A percentile compares a stretch with the other conserved stretches of the same genome.
These are phyloP conservation scores for Claviceps capensis DNA, from an alignment of 2,329 filamentous ascomycete species.

Conservation along the genomic window DNA sequence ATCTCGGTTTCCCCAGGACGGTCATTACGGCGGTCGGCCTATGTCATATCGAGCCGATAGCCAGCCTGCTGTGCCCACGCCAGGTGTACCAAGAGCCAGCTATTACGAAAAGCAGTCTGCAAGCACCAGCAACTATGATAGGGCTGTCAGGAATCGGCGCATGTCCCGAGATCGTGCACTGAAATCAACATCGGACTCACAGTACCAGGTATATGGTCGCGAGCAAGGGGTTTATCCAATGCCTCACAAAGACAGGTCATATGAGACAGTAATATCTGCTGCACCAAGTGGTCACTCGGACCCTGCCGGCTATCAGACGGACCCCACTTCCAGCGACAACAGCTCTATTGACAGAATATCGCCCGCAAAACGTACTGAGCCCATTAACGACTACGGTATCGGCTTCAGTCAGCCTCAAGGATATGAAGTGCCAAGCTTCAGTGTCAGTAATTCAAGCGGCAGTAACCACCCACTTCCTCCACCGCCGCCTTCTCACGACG, in stretches of 20 bases:
- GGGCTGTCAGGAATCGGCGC: slow-evolving; percentile 10
- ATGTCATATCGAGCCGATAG: slow-evolving; percentile 26
- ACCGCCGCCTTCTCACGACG: slow-evolving; percentile 9
- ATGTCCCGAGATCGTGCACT: slow-evolving; percentile 16
- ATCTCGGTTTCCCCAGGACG: slow-evolving; percentile 36
- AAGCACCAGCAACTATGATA: slow-evolving; percentile 13
- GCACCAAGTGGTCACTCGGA: slow-evolving; percentile 64
- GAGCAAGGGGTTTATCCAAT: slow-evolving; percentile 36
- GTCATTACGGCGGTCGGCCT: slow-evolving; percentile 35
- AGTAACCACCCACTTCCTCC: slow-evolving; percentile 14
- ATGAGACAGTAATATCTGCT: slow-evolving; percentile 75
- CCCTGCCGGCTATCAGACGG: slow-evolving; percentile 66
- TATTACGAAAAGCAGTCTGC: slow-evolving; percentile 27
- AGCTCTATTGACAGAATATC: slow-evolving; percentile 72
- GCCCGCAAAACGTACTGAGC: slow-evolving; percentile 38
- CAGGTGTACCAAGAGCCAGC: slow-evolving; percentile 23
- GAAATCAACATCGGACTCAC: slow-evolving; percentile 33
- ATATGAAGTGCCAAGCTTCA: slow-evolving; percentile 28
- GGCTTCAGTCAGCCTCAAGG: slow-evolving; percentile 31
- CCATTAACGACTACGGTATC: slow-evolving; percentile 52
- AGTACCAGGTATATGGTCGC: slow-evolving; percentile 24
- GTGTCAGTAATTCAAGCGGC: slow-evolving; percentile 15
- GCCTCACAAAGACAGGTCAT: slow-evolving; percentile 60
- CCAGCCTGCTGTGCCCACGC: slow-evolving; percentile 24
- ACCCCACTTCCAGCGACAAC: slow-evolving; percentile 79